These are phyloP conservation scores for Starmerella khaoyaiensis DNA, from an alignment of 805 yeast genomes.

Conservation along the genomic window DNA sequence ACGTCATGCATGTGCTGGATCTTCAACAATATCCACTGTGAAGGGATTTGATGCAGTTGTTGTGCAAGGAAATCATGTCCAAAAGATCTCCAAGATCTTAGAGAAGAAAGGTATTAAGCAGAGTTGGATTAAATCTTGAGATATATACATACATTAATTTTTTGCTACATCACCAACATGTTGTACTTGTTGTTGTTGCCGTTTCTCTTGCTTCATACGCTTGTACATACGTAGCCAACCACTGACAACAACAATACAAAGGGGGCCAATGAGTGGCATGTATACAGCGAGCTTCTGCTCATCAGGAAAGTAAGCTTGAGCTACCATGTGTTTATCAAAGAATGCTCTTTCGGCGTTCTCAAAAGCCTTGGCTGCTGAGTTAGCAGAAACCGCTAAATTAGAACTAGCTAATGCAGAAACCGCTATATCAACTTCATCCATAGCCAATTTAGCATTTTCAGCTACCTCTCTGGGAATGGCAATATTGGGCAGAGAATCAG, in stretches of 20 bases:
- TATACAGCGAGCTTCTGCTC: slow-evolving; percentile 93
- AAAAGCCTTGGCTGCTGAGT: slow-evolving; percentile 40
- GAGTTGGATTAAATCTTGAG: slow-evolving; percentile 46
- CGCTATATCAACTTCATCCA: slow-evolving; percentile 34
- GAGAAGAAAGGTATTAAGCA: slow-evolving; percentile 37
- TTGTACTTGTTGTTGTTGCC: not conserved
- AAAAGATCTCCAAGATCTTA: slow-evolving; percentile 37
- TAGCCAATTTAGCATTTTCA: slow-evolving; percentile 41
- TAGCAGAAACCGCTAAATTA: slow-evolving; percentile 32
- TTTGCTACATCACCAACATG: not conserved
- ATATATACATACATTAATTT: not conserved
- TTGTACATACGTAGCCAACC: slow-evolving; percentile 22
- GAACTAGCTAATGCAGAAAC: slow-evolving; percentile 26
- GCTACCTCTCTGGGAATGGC: slow-evolving; percentile 69
- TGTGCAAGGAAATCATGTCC: slow-evolving; percentile 82
- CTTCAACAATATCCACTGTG: slow-evolving; percentile 46
- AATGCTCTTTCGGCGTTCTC: slow-evolving; percentile 61
- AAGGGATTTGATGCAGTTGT: slow-evolving; percentile 54
- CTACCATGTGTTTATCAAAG: slow-evolving; percentile 89
- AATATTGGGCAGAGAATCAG: slow-evolving; percentile 58
- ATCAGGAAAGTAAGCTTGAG: slow-evolving; percentile 86
- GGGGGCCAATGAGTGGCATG: slow-evolving; percentile 79
- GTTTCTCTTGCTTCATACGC: not conserved
- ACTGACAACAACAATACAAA: slow-evolving; percentile 43
- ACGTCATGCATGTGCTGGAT: slow-evolving; percentile 75